Base-by-base conservation (phyloP, 306 rosid species). In the Luffa acutangula region DNA sequence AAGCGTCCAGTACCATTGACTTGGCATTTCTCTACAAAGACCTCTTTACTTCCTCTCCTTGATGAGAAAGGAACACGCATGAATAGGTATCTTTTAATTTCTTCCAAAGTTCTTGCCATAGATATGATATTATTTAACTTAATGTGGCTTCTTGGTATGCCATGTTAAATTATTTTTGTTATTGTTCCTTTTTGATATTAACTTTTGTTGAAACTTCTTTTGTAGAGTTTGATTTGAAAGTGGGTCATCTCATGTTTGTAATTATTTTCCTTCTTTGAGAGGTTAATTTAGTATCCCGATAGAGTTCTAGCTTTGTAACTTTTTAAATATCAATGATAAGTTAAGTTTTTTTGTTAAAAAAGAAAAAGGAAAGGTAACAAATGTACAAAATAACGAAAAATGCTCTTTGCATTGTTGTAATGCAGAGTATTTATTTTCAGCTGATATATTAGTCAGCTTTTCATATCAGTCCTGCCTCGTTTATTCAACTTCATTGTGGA, bases 1-100 rank as follows among this genome's bases (percentile, higher is more conserved):
- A 95, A 86, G 87, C 97, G 97, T 53, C 98, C 98, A 79, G 97
- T 95, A 82, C 98, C 98, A 11, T 82, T 92, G 86, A 91, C 95
- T 57, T 91, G 98, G 97, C 97, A 91, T 87, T 95, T 95, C 85
- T 92, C 98, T 62, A 79, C 86, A 74, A 95, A 89, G 88, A 81
- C 83, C 71, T 85, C 90, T 75, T 81, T 95, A 80, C 85, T 89
- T 53, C 92, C 97, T 52, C 97, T 95, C 80, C 97, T 95, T 37
- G 92, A 95, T 52, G 90, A 92, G 83, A 87, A 89, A 48, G 98
- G 93, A 84, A 84, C 91, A 9, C 87, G 77, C 59, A 90, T 95
- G 96, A 95, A 95, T 87, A 91, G 94, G 98, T 92, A 80, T 69
- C 39, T 34, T 37, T 36, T 53, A 49, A 73, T 21, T 56, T 56